Conservation (phyloP, 257 asterid species). For the Penstemon davidsonii region DNA sequence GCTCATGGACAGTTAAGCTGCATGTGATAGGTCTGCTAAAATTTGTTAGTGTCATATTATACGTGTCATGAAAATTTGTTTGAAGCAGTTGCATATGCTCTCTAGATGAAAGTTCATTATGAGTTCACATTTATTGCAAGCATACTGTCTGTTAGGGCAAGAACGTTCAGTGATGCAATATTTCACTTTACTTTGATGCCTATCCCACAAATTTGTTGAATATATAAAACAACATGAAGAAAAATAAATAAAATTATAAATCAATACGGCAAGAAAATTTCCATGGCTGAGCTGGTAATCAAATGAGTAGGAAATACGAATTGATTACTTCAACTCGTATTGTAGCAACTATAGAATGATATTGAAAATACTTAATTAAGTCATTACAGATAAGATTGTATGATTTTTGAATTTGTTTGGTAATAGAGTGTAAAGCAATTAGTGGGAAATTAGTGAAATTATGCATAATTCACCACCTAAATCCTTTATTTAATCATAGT, state of each 20-base stretch:
- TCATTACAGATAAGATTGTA: too few species aligned
- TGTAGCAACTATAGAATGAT: too few species aligned
- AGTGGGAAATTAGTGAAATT: too few species aligned
- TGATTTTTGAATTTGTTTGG: too few species aligned
- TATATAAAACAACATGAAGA: neutral
- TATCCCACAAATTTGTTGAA: conserved; percentile 7
- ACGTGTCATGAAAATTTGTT: conserved; percentile 14
- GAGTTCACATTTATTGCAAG: neutral
- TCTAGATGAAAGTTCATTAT: neutral
- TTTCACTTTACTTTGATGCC: neutral
- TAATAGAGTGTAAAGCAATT: too few species aligned
- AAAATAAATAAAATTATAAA: neutral
- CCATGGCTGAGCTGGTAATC: neutral
- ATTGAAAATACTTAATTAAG: too few species aligned
- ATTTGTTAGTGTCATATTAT: conserved; percentile 8
- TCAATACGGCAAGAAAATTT: neutral
- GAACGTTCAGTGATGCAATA: neutral
- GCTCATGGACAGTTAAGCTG: conserved; percentile 59
- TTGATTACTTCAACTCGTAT: neutral
- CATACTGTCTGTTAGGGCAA: conserved; percentile 17
- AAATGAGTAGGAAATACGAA: neutral
- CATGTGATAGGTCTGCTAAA: conserved; percentile 62
- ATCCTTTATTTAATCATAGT: too few species aligned
- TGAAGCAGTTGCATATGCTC: conserved; percentile 7
- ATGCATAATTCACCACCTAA: too few species aligned